Evolutionary conservation across 371 early-diverging fungal species (phyloP).

Genomic region (Mortierella sp.): DNA sequence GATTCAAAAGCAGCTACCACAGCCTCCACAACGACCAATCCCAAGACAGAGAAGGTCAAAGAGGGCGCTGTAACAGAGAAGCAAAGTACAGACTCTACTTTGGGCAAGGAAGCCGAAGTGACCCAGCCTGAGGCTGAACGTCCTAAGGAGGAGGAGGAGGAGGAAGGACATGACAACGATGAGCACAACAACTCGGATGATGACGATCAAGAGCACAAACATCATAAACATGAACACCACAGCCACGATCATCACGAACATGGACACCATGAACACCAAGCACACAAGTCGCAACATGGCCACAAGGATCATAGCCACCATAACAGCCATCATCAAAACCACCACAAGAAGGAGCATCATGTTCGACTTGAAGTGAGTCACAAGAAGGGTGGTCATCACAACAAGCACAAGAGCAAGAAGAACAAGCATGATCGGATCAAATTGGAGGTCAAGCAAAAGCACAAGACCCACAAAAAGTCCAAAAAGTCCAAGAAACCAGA

Average conservation of each 20-base stretch:
- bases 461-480: background rate
- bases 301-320: background rate
- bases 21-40: too few relatives aligned
- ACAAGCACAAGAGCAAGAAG: background rate
- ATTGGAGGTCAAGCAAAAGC: background rate
- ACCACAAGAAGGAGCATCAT: constrained; percentile 5
- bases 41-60: background rate
- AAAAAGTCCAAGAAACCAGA: background rate
- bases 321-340: constrained; percentile 17
- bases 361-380: background rate
- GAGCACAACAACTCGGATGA: background rate
- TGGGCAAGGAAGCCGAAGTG: background rate
- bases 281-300: background rate
- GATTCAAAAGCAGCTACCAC: too few relatives aligned
- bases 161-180: background rate
- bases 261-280: background rate
- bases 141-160: too few relatives aligned
- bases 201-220: too few relatives aligned
- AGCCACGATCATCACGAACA: too few relatives aligned
- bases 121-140: too few relatives aligned
- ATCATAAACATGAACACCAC: background rate
- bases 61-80: background rate
- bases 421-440: background rate
- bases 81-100: background rate
- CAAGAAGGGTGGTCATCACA: background rate